A percentile compares a stretch with the other conserved stretches of the same genome.
Evolutionary conservation across 192 early-diverging fungal genomes (phyloP).

Genomic region (Mortierella hygrophila): DNA sequence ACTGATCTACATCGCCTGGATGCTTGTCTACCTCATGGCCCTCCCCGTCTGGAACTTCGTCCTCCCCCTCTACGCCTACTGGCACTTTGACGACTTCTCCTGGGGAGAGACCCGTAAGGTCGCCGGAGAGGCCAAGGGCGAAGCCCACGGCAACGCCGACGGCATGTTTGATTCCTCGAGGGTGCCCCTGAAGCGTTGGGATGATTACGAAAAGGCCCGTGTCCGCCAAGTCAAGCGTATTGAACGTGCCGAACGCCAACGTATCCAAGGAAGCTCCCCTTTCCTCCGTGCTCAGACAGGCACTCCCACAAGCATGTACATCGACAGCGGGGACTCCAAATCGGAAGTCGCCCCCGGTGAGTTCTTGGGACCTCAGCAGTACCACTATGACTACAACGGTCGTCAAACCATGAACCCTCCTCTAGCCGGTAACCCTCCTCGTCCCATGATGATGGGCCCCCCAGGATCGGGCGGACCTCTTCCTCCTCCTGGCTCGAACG

Average conservation of each 20-base stretch:
- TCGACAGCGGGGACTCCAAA: constrained; percentile 21
- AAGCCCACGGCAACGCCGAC: constrained; percentile 81
- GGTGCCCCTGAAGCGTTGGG: constrained; percentile 89
- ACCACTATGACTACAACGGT: constrained; percentile 55
- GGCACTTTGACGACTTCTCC: constrained; percentile 94
- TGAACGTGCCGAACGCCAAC: constrained; percentile 68
- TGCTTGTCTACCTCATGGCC: constrained; percentile 85
- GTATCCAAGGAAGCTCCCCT: constrained; percentile 52
- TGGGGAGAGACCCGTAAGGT: constrained; percentile 87
- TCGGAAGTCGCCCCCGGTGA: constrained; percentile 24
- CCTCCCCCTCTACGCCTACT: constrained; percentile 91
- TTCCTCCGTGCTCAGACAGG: constrained; percentile 6
- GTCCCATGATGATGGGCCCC: constrained; percentile 31
- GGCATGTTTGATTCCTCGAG: constrained; percentile 85
- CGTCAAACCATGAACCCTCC: constrained; percentile 45
- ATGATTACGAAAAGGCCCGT: constrained; percentile 87
- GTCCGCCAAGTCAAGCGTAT: constrained; percentile 76
- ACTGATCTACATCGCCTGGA: constrained; percentile 93
- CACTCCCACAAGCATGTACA: constrained; percentile 15
- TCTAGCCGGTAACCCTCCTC: constrained; percentile 34
- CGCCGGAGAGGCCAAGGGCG: constrained; percentile 76
- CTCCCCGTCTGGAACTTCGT: constrained; percentile 96
- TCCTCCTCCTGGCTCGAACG: background rate
- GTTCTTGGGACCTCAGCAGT: constrained; percentile 50
- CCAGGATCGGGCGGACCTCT: constrained; percentile 6